Evolutionary conservation across 345 rosid species (phyloP), one percentile per base, ranked within the genome.

Genomic region (Boechera stricta): DNA sequence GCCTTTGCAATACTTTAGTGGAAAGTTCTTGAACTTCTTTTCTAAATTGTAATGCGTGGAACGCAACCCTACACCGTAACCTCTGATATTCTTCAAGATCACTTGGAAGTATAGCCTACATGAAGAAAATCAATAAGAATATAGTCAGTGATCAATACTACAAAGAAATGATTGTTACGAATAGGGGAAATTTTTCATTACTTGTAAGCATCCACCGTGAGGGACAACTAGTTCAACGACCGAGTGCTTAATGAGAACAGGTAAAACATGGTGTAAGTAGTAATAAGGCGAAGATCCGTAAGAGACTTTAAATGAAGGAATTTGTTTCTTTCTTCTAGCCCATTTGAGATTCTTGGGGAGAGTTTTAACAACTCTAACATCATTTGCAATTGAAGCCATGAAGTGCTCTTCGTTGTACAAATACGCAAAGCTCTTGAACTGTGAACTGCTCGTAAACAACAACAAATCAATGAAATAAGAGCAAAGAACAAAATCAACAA

Each of bases 361-460:
- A 72, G 98, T 92, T 86, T 88, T 94, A 67, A 94, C 87, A 48
- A 94, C 80, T 71, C 82, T 82, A 49, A 94, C 80, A 70, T 94
- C 99, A 70, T 88, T 92, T 21, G 79, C 80, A 65, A 95, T 59
- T 36, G 96, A 94, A 26, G 84, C 85, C 85, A 90, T 86, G 81
- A 95, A 95, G 26, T 88, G 92, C 32, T 95, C 98, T 87, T 89
- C 98, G 11, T 85, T 89, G 71, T 90, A 95, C 12, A 95, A 90
- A 76, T 95, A 95, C 8, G 99, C 90, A 83, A 95, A 95, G 82
- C 99, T 95, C 91, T 95, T 95, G 83, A 95, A 90, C 74, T 90
- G 85, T 7, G 98, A 89, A 82, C 99, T 95, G 92, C 62, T 48
- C n/a, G 3, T 53, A 61, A 16, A 28, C 81, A 83, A 57, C 32